Conservation (phyloP, 169 alveolate genomes). For the Toxoplasma gondii region DNA sequence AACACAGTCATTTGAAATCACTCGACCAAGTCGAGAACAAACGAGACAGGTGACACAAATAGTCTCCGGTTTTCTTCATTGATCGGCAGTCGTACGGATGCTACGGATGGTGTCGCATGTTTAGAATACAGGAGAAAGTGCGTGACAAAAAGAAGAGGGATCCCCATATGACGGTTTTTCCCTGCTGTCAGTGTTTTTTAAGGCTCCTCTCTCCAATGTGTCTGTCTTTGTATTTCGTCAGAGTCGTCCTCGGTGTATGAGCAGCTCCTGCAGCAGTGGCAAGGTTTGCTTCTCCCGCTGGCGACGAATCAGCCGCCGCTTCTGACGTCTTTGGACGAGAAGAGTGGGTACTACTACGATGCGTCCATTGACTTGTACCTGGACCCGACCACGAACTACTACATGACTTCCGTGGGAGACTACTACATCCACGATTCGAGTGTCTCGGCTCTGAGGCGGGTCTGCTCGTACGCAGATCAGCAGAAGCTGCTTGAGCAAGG, state of each 20-base stretch:
- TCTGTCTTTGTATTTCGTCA: not conserved
- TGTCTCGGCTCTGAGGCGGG: conserved; percentile 25
- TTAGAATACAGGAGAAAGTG: too few species aligned
- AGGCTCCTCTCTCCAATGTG: too few species aligned
- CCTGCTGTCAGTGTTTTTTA: too few species aligned
- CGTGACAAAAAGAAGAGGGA: too few species aligned
- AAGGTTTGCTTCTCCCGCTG: conserved; percentile 34
- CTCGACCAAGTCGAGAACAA: too few species aligned
- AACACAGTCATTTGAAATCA: too few species aligned
- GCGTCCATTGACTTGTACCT: conserved; percentile 31
- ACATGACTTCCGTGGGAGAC: conserved; percentile 60
- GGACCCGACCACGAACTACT: conserved; percentile 51
- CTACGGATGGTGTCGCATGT: too few species aligned
- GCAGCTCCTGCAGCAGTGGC: conserved; percentile 46
- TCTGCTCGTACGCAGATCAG: conserved; percentile 39
- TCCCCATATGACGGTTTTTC: too few species aligned
- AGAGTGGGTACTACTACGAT: conserved; percentile 47
- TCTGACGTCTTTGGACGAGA: not conserved
- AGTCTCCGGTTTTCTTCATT: too few species aligned
- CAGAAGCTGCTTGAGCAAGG: conserved; percentile 32
- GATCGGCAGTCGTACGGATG: too few species aligned
- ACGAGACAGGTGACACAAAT: too few species aligned
- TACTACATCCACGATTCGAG: conserved; percentile 47
- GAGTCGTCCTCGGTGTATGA: conserved; percentile 51
- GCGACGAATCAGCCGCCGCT: conserved; percentile 36